phyloP scores from a whole-genome alignment of 169 alveolate species.

The Eimeria brunetti region DNA sequence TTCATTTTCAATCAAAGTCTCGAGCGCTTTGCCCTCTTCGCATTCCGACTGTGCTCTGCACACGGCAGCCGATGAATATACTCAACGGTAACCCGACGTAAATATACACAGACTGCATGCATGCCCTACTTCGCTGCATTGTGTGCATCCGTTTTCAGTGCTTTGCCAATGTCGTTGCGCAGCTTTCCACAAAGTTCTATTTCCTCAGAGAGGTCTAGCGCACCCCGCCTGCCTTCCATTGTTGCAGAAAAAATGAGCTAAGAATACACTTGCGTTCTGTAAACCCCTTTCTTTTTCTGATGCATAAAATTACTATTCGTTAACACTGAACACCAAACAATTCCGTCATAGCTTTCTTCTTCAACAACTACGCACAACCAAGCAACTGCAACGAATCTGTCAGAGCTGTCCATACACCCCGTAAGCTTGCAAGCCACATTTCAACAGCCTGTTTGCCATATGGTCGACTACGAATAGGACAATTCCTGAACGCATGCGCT shows the following conservation, averaged over 20 bases:
- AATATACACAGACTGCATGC: background rate
- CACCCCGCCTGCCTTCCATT: slow-evolving; percentile 29
- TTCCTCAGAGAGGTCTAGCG: slow-evolving; percentile 24
- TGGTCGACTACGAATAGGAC: background rate
- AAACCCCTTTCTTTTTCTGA: background rate
- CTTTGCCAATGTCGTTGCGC: slow-evolving; percentile 50
- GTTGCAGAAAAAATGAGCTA: background rate
- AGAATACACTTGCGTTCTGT: background rate
- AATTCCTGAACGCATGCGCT: slow-evolving; percentile 10
- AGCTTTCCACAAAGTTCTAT: slow-evolving; percentile 55
- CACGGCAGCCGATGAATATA: background rate
- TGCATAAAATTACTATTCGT: background rate
- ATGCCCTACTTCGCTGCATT: slow-evolving; percentile 58
- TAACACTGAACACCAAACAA: background rate
- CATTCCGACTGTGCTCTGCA: slow-evolving; percentile 25
- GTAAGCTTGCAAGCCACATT: background rate
- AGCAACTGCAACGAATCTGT: background rate
- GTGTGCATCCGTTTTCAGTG: slow-evolving; percentile 25
- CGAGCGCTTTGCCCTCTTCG: slow-evolving; percentile 23
- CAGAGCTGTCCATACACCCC: slow-evolving; percentile 24
- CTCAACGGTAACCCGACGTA: background rate
- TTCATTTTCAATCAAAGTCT: background rate
- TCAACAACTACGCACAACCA: slow-evolving; percentile 1
- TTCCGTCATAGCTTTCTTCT: background rate
- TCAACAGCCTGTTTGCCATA: background rate